These are phyloP conservation scores for Rubroshorea leprosula DNA, from an alignment of 345 rosid species.

Conservation along the genomic window DNA sequence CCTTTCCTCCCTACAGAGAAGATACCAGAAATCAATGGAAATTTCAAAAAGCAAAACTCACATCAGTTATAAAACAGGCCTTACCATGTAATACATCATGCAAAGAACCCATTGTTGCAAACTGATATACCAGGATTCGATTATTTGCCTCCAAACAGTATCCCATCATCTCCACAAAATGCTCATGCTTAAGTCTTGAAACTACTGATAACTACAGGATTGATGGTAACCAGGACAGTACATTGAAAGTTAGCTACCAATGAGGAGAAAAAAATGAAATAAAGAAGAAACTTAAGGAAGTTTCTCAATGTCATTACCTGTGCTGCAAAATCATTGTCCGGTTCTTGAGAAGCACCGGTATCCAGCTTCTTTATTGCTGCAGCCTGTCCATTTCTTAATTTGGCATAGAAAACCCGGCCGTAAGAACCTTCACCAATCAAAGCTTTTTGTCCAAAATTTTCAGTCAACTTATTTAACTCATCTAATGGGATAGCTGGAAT, in stretches of 20 bases:
- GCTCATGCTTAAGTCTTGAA: conserved; percentile 81
- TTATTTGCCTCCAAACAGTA: conserved; percentile 76
- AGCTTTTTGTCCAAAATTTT: conserved; percentile 74
- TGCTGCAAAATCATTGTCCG: conserved; percentile 74
- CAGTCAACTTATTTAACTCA: conserved; percentile 55
- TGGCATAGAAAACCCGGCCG: conserved; percentile 81
- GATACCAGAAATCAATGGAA: neutral
- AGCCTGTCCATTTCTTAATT: conserved; percentile 34
- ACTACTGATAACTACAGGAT: conserved; percentile 63
- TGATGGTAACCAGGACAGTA: neutral
- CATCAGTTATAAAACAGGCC: neutral
- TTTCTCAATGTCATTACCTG: conserved; percentile 40
- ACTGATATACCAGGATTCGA: conserved; percentile 68
- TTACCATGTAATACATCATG: conserved; percentile 92
- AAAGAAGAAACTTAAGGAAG: neutral
- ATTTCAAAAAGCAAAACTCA: neutral
- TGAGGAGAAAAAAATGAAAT: neutral
- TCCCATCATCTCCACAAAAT: conserved; percentile 79
- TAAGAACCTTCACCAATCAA: conserved; percentile 97
- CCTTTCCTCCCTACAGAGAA: conserved; percentile 78
- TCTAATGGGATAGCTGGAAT: conserved; percentile 58
- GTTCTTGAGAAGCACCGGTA: conserved; percentile 63
- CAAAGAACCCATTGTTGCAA: conserved; percentile 77
- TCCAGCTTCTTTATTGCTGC: conserved; percentile 94
- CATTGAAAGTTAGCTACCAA: conserved; percentile 6